Evolutionary conservation across 2,329 filamentous ascomycete species (phyloP), one percentile per base, ranked within the genome.

Genomic region (Calonectria honghensis): DNA sequence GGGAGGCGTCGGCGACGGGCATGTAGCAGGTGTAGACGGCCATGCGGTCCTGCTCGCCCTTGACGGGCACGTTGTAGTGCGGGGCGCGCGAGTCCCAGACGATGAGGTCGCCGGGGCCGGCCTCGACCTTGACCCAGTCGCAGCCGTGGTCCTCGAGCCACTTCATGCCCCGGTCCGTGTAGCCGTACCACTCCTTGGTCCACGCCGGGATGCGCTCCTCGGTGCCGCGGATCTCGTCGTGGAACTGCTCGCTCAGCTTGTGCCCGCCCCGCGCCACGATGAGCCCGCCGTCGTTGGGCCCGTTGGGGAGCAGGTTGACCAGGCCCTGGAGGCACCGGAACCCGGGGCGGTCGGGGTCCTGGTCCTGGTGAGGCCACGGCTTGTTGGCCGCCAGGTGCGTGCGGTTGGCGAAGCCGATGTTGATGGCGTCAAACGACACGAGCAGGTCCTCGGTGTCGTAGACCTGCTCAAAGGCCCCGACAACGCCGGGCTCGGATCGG

Each of bases 261-360:
- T 79, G 77, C 0, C 70, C 78, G 3, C 77, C 77, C 67, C 77
- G 78, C 1, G 67, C 84, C 1, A 86, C 84, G 4, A 84, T 83
- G 0, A 85, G 77, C 0, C 83, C 84, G 0, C 83, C 83, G n/a
- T 85, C 84, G 1, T 84, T 79, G 6, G 83, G 81, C 0, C 83
- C 83, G 45, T 81, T 83, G 7, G 83, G 83, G 18, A 81, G 77
- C 1, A 85, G 75, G 76, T 90, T 90, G 2, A 90, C 86, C 0
- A 90, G 83, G 6, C 89, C 89, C 73, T 90, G 89, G 3, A 89
- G 82, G 75, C 89, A 90, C 3, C 87, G 84, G 79, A 90, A 89
- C 0, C 88, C 89, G 1, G 78, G 75, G 6, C 63, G 61, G 27
- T 79, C 77, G 0, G 78, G 78, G n/a, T 79, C 78, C 27, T 79